Percentiles rank a stretch among this genome's conserved stretches.
Evolutionary conservation across 257 asterid species (phyloP).

Genomic region (Mitragyna speciosa): DNA sequence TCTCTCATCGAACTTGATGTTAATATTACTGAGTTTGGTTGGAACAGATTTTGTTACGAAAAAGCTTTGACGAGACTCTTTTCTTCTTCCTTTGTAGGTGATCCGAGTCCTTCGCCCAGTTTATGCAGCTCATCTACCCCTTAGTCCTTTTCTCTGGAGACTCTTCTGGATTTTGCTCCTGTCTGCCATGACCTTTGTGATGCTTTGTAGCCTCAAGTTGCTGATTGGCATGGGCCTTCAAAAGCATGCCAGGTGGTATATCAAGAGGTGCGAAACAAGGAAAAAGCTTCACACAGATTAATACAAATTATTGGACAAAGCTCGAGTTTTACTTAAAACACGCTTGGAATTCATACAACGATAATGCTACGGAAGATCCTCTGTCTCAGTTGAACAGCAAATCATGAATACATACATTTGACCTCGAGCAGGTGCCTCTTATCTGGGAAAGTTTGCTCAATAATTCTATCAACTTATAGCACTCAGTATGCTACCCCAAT

Average conservation of each 20-base stretch:
- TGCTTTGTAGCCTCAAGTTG: slow-evolving; percentile 88
- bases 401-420: not conserved
- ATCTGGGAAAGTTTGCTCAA: not conserved
- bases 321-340: not conserved
- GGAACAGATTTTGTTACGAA: not conserved
- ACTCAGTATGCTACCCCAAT: not conserved
- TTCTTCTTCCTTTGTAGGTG: slow-evolving; percentile 44
- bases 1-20: not conserved
- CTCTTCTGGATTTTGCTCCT: slow-evolving; percentile 67
- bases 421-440: not conserved
- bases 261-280: slow-evolving; percentile 60
- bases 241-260: slow-evolving; percentile 80
- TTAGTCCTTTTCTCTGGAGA: slow-evolving; percentile 71
- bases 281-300: slow-evolving; percentile 80
- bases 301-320: not conserved
- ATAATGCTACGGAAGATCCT: not conserved
- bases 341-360: not conserved
- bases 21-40: not conserved
- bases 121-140: slow-evolving; percentile 84
- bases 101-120: slow-evolving; percentile 85
- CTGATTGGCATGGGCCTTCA: slow-evolving; percentile 84
- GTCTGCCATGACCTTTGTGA: slow-evolving; percentile 65
- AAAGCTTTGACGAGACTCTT: not conserved
- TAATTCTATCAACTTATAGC: not conserved
- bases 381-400: not conserved